Evolutionary conservation across 2,329 filamentous ascomycete species (phyloP), one percentile per base, ranked within the genome.

Genomic region (Paecilomyces sp.): DNA sequence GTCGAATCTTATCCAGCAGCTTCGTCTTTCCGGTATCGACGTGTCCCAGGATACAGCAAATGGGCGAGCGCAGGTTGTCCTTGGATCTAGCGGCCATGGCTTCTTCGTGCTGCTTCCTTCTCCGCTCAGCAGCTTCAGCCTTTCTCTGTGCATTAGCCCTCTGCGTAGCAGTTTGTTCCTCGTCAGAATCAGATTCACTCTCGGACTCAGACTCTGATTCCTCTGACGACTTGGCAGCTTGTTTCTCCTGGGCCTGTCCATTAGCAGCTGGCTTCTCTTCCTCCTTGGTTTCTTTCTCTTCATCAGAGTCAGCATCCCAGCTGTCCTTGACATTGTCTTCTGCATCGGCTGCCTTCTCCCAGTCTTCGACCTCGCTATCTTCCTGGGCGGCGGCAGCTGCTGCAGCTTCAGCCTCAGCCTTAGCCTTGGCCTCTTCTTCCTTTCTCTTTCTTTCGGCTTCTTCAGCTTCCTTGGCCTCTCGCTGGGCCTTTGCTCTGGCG

Each of bases 11-110:
- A 82, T 99, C 94, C 60, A 99, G 84, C 64, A 99, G 82, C 81
- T 97, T 99, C n/a, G 94, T 99, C 82, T 99, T 99, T 76, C 94
- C 94, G 54, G 95, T 99, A 87, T 99, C 94, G 85, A 99, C 94
- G 85, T 99, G 94, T 70, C 94, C 94, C 65, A 99, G 86, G 84
- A 99, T 99, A 88, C 93, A 97, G 83, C 94, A 97, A 78, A 99
- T 99, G 57, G 94, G 94, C 50, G 94, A 97, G 60, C 94, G 91
- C 59, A 99, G 85, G 77, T 99, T 88, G 74, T 99, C 92, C 77
- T 90, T 92, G 24, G 93, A 97, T 62, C 92, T 86, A 55, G 93
- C 92, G 53, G 91, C 92, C 72, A 97, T 77, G 18, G 94, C 94
- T 63, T 92, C 93, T 76, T 97, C 91, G 74, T 96, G 91, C 60